Base-by-base conservation (phyloP, 1,284 basidiomycete species). In the Apiotrichum sp. region DNA sequence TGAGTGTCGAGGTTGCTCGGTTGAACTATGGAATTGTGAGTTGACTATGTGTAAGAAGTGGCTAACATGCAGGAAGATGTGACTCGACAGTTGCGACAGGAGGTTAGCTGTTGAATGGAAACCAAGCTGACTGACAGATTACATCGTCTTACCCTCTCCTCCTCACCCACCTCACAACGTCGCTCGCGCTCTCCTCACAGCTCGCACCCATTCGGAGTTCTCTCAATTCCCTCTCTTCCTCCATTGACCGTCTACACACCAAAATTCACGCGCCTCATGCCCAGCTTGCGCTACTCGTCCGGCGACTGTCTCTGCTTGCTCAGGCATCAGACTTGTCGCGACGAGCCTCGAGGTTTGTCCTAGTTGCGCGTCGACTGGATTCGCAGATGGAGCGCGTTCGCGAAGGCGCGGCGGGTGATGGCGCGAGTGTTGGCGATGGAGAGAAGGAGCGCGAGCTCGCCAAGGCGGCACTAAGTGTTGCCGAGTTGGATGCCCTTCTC, bases 401-500 rank as follows among this genome's bases (percentile, higher is more conserved):
- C 33, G 63, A 53, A 42, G 60, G 54, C 10, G 52, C 52, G 52
- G 47, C 51, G 35, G 65, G 62, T 41, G 43, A 65, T 33, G 63
- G 59, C 32, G 58, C 48, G 22, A 57, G 52, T 47, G 48, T 36
- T n/a, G 65, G 65, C 32, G 86, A 88, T 67, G 86, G 87, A 35
- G 89, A 91, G 62, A 87, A 85, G 60, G 90, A 93, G 67, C 80
- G 89, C 5, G 83, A 84, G 10, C 84, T 95, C 63, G 86, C 90
- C 3, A 93, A 93, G 73, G 91, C 93, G 1, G 92, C 92, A 8
- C 77, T 96, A 62, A 92, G 85, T 42, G 84, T 95, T 4, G 89
- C 92, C 1, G 92, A 97, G 72, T 79, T 96, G 40, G 82, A 62
- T 32, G 35, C 51, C 8, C 45, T 62, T 22, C 45, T 62, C 14